Evolutionary conservation across 495 filamentous ascomycete genomes (phyloP), one percentile per base, ranked within the genome.

Genomic region (Trichoderma asperelloides): DNA sequence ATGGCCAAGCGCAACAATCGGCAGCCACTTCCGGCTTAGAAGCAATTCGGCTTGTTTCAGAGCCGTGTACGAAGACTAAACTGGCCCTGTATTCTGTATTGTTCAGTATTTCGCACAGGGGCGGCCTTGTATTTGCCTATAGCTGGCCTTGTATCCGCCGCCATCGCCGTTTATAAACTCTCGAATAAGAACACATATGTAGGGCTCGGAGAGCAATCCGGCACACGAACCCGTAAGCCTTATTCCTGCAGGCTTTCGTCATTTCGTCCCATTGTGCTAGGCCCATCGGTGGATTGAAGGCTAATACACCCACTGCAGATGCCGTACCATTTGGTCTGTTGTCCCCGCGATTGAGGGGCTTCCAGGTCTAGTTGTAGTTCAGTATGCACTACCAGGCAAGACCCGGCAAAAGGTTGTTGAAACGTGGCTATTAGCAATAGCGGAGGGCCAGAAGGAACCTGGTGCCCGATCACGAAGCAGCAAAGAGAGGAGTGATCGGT

Each of bases 261-360:
- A 60, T 60, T 18, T 18, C 12, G 16, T 25, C 13, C 55, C 25
- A 60, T 27, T 60, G 25, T 60, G 55, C 25, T 30, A 60, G 55
- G 23, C 25, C 27, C 25, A 30, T 13, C 25, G 16, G 55, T 60
- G 55, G 55, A 18, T 60, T 9, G 11, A 60, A 30, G 43, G n/a
- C 33, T 37, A 37, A 37, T 7, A 37, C 2, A 7, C n/a, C n/a
- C n/a, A n/a, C n/a, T n/a, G n/a, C 18, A 18, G 47, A 51, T 11
- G 21, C 9, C 18, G n/a, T 18, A 51, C 41, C 18, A 45, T 12
- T 45, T 51, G 8, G n/a, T 9, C 47, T 51, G 9, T 25, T 18
- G 55, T 60, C 55, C 25, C 55, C 55, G 25, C 55, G 55, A 60
- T 60, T 15, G 25, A 60, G 55, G 25, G 55, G 55, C 55, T 25